Evolutionary conservation across 495 filamentous ascomycete genomes (phyloP).

Genomic region (Aspergillus wentii): DNA sequence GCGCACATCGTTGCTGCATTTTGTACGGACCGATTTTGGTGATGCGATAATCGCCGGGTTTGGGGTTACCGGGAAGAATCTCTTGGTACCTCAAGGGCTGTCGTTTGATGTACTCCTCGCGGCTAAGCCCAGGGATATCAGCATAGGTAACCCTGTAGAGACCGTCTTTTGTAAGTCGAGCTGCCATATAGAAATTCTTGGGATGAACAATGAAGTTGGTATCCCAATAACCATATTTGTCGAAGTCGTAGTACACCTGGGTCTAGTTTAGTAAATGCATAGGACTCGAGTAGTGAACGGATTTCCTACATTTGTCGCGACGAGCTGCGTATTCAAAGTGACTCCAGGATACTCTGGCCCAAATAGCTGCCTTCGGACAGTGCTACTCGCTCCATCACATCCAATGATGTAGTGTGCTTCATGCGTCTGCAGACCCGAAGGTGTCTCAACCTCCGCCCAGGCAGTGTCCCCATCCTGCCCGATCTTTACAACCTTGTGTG

Average conservation of each 20-base stretch:
- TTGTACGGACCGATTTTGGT: constrained; percentile 53
- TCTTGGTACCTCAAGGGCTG: constrained; percentile 49
- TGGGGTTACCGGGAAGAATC: constrained; percentile 55
- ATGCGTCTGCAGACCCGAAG: constrained; percentile 30
- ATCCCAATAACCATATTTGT: constrained; percentile 49
- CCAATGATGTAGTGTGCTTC: constrained; percentile 54
- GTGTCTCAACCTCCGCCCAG: constrained; percentile 47
- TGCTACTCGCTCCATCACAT: constrained; percentile 55
- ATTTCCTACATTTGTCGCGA: constrained; percentile 61
- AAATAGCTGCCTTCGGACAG: constrained; percentile 49
- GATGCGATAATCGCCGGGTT: constrained; percentile 51
- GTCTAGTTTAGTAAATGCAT: too few relatives aligned
- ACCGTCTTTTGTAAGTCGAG: constrained; percentile 51
- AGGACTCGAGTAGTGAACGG: too few relatives aligned
- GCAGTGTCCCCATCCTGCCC: constrained; percentile 45
- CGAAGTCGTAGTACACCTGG: constrained; percentile 54
- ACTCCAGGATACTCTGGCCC: constrained; percentile 54
- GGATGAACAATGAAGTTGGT: constrained; percentile 57
- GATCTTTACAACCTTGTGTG: constrained; percentile 43
- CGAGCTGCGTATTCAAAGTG: constrained; percentile 54
- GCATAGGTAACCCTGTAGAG: constrained; percentile 59
- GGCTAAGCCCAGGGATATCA: constrained; percentile 44
- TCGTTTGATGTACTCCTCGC: constrained; percentile 47
- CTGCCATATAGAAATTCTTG: constrained; percentile 57
- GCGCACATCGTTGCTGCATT: constrained; percentile 58